Percentiles rank a stretch among this genome's conserved stretches.
Conservation (phyloP, 2,329 filamentous ascomycete species). For the Nothophoma quercina region DNA sequence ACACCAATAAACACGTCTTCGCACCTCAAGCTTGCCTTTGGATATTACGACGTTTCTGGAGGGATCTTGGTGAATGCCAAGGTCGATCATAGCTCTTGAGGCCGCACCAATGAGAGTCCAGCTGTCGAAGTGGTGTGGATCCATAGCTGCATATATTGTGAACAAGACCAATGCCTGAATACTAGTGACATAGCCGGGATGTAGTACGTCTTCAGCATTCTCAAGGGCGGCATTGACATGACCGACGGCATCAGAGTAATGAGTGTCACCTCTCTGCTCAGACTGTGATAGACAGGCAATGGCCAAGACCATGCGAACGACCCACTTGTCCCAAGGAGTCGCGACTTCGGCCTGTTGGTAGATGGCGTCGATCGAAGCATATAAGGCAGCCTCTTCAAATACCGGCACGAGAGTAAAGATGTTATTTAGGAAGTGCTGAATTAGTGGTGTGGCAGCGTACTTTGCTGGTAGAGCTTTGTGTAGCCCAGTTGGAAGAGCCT, state of each 20-base stretch:
- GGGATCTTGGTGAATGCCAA: slow-evolving; percentile 93
- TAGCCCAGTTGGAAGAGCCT: slow-evolving; percentile 69
- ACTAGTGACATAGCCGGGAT: slow-evolving; percentile 82
- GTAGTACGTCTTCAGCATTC: slow-evolving; percentile 81
- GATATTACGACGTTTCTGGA: slow-evolving; percentile 73
- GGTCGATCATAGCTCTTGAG: slow-evolving; percentile 83
- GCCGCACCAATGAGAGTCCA: slow-evolving; percentile 95
- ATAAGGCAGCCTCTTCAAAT: slow-evolving; percentile 80
- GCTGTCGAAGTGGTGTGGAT: slow-evolving; percentile 89
- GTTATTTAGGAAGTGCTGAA: slow-evolving; percentile 86
- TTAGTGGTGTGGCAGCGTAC: slow-evolving; percentile 70
- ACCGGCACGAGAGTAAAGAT: slow-evolving; percentile 82
- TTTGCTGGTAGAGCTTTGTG: slow-evolving; percentile 72
- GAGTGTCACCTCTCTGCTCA: slow-evolving; percentile 68
- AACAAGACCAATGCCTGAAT: slow-evolving; percentile 88
- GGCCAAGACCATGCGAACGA: slow-evolving; percentile 87
- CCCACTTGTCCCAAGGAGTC: slow-evolving; percentile 77
- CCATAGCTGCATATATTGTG: slow-evolving; percentile 87
- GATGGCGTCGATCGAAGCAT: slow-evolving; percentile 79
- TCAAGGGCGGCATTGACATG: slow-evolving; percentile 73
- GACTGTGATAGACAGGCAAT: slow-evolving; percentile 80
- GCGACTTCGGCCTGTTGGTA: slow-evolving; percentile 74
- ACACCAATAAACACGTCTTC: slow-evolving; percentile 87
- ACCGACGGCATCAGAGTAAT: slow-evolving; percentile 66
- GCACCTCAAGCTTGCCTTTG: slow-evolving; percentile 74